Base-by-base conservation (phyloP, 1,284 basidiomycete genomes). In the Peniophora sp. region DNA sequence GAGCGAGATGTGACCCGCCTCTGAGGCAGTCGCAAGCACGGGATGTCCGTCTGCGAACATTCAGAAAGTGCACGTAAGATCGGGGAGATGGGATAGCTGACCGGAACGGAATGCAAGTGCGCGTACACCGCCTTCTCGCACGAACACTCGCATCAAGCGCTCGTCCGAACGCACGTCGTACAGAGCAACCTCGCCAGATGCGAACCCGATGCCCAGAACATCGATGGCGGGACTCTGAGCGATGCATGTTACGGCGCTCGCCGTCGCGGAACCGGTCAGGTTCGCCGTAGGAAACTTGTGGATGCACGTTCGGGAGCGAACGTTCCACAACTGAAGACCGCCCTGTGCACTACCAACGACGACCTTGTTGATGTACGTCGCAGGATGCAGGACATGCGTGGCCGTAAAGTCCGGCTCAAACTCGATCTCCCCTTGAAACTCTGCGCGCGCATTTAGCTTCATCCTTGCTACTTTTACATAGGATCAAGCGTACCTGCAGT, bases 351-450 rank as follows among this genome's bases (percentile, higher is more conserved):
- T 91, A 1, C 86, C 85, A 9, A 99, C 79, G 1, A 99, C 73
- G 1, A 99, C 77, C 70, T 99, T 99, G 74, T 99, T 98, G 50
- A 99, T 69, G 67, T 99, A 99, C 3, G 97, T 99, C 1, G 93
- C 87, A 1, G 97, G 97, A 66, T 99, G 97, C 5, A 97, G 74
- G 25, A 97, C 69, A 17, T 76, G 78, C 10, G 83, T 89, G 9
- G 96, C 95, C 1, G 83, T 88, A 65, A 98, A 98, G 3, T 77
- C 83, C 12, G 75, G 61, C 41, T 88, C 83, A 58, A 94, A 95
- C 48, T 83, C 73, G 45, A 97, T 80, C 10, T 76, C 78, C 2
- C 70, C 71, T 49, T 83, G 73, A 11, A 89, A 65, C 47, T 71
- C 85, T 87, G 54, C 3, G 50, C 11, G 36, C 41, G 48, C 53